Evolutionary conservation across 345 rosid species (phyloP), one percentile per base, ranked within the genome.

Genomic region (Hypericum androsaemum): DNA sequence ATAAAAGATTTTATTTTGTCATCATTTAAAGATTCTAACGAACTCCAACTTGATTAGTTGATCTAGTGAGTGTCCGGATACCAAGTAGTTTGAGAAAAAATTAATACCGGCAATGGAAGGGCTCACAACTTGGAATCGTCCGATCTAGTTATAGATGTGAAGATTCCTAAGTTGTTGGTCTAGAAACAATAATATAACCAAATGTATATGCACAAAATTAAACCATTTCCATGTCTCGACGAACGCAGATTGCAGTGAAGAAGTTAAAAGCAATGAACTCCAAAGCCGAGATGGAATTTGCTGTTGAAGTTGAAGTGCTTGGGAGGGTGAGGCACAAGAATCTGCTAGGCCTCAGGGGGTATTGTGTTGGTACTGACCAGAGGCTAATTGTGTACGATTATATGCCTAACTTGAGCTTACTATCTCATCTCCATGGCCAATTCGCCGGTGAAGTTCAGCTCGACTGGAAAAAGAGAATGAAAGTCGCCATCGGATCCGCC

Each of bases 241-340:
- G 12, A 37, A 32, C 56, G 63, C 59, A 79, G 86, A 80, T 83
- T 46, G 90, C 86, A 0, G 82, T 83, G 70, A 80, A 83, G 67
- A 83, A 75, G 55, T 47, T 83, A 72, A 83, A 83, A 62, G 77
- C 84, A 8, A 74, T 80, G 80, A 80, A 74, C 47, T 77, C 71
- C 28, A 83, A 83, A 65, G 90, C 86, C 0, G 86, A 83, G 61
- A 83, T 83, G 90, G 90, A 83, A 52, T 83, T 83, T 47, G 82
- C 86, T 0, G 90, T 83, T 50, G 86, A 83, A 74, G 86, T 83
- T 7, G 86, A 80, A 63, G 86, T 83, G 12, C 82, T 83, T 5
- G 86, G 89, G 36, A 83, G 89, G 67, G 83, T 83, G 39, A 45
- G 74, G 73, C 89, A 80, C 71, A 80, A 68, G 65, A 83, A 83